Base-by-base conservation (phyloP, 2,329 filamentous ascomycete genomes). In the Herpotrichia juniperi region DNA sequence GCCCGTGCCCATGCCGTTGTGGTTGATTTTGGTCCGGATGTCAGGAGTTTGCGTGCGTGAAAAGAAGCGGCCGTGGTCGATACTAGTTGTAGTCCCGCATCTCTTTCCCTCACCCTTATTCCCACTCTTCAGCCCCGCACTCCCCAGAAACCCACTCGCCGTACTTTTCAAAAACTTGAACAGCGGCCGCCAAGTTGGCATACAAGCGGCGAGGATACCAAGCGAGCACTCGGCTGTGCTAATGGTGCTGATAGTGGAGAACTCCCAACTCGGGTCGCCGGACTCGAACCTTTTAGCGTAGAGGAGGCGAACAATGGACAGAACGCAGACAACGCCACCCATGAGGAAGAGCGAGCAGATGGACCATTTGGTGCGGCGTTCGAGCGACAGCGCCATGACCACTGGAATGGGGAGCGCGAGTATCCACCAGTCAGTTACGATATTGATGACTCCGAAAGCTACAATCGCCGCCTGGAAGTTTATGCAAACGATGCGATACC, bases 161-260 rank as follows among this genome's bases (percentile, higher is more conserved):
- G 12, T 14, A 44, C 39, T 40, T 22, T 51, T 42, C 2, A 54
- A 44, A 46, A 54, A 59, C 19, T 42, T 46, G 51, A 59, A 59
- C 10, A 59, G 53, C 2, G 56, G 56, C 11, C 56, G 53, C 53
- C 54, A 59, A 22, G 56, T 59, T 9, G 56, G 56, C 51, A 57
- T 54, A 46, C 56, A 59, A 30, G 54, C 56, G n/a, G 54, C 56
- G 1, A 59, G 48, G 46, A 59, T 54, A 17, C 53, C 56, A 24
- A 50, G 17, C 11, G 25, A n/a, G 47, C 42, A 25, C 47, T 59
- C 56, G 30, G 56, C n/a, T 26, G 56, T 45, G 17, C 34, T 42
- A 24, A 59, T 48, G 2, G 40, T 21, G 14, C 34, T 22, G 19
- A 59, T 56, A 28, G 48, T 42, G 7, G 43, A 30, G 48, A 47